Percentiles rank a stretch among this genome's conserved stretches.
phyloP scores from a whole-genome alignment of 73 alveolate species.

The Effrenium voratum region DNA sequence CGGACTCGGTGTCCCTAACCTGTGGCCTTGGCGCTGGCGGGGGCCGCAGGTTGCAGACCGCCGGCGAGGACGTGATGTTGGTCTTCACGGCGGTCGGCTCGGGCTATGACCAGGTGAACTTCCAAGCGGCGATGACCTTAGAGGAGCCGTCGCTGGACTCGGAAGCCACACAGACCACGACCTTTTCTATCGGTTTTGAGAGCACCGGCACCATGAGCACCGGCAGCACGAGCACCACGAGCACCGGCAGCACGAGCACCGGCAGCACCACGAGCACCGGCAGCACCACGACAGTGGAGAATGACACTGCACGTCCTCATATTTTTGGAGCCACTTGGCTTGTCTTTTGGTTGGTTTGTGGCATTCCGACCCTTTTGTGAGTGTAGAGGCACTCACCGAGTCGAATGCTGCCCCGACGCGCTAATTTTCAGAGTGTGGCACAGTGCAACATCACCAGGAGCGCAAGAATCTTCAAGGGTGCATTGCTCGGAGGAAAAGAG shows the following conservation, averaged over 20 bases:
- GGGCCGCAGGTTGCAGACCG: background rate
- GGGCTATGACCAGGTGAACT: slow-evolving; percentile 38
- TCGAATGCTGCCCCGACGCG: too few species aligned
- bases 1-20: slow-evolving; percentile 5
- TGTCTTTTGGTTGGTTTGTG: too few species aligned
- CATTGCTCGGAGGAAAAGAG: too few species aligned
- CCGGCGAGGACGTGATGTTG: background rate
- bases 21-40: slow-evolving; percentile 1
- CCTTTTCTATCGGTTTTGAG: background rate
- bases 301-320: too few species aligned
- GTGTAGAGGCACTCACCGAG: too few species aligned
- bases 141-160: background rate
- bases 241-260: background rate
- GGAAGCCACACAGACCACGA: background rate
- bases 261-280: background rate
- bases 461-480: too few species aligned
- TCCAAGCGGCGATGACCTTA: background rate
- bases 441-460: too few species aligned
- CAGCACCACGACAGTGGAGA: background rate
- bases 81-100: slow-evolving; percentile 55
- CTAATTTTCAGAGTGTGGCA: too few species aligned
- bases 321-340: too few species aligned
- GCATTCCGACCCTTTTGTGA: too few species aligned
- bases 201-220: background rate
- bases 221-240: background rate